Conservation (phyloP, 2,329 filamentous ascomycete genomes). For the Hymenoscyphus scutula region DNA sequence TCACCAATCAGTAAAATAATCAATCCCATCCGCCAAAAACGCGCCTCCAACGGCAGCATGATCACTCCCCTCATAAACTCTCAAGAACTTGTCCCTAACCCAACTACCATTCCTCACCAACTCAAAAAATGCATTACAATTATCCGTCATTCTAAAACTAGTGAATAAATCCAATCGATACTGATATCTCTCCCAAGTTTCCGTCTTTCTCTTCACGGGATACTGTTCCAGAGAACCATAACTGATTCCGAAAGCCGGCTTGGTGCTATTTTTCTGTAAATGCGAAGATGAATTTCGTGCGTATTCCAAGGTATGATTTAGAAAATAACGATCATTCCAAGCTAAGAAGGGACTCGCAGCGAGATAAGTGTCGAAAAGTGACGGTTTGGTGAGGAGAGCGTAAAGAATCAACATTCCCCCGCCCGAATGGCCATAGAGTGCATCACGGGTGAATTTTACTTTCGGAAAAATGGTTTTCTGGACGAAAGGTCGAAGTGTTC, state of each 20-base stretch:
- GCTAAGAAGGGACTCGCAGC: neutral
- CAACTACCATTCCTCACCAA: neutral
- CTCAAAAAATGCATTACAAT: conserved; percentile 3
- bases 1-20: conserved; percentile 9
- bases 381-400: neutral
- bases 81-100: conserved; percentile 2
- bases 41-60: conserved; percentile 5
- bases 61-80: neutral
- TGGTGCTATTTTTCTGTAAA: neutral
- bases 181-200: conserved; percentile 2
- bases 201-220: neutral
- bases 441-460: neutral
- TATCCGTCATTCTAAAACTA: neutral
- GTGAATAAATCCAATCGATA: neutral
- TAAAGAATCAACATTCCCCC: neutral
- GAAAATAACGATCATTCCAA: conserved; percentile 3
- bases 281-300: neutral
- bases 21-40: conserved; percentile 7
- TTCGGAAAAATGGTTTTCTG: neutral
- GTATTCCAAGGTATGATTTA: neutral
- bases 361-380: conserved; percentile 6
- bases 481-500: neutral
- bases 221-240: neutral
- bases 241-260: conserved; percentile 2
- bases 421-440: neutral